Base-by-base conservation (phyloP, 2,329 filamentous ascomycete genomes). In the Hymenoscyphus albidus region DNA sequence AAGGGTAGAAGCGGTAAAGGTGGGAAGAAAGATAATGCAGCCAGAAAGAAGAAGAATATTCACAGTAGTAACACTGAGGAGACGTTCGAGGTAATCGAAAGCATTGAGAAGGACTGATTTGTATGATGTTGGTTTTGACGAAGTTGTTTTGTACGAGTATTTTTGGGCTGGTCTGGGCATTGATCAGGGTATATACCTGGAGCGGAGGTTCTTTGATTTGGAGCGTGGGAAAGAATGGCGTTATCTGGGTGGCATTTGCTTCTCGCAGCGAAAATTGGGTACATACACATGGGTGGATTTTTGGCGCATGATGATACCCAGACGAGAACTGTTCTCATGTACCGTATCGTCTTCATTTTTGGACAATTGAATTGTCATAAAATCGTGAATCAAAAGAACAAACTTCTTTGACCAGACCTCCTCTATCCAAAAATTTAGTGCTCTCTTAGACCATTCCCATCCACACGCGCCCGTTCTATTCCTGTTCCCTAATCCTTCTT, bases 401-500 rank as follows among this genome's bases (percentile, higher is more conserved):
- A 35, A 35, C 32, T 35, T 35, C 32, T 35, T 35, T 35, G 5
- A 35, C 7, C 32, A 35, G 7, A 35, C 32, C 32, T 35, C 32
- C 32, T 35, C 32, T 35, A 35, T 35, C 32, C 32, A 35, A 9
- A 1, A 5, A 5, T 35, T 35, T 35, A 5, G 32, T 35, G 32
- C 32, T 35, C 32, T 35, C 5, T 5, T 35, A 6, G 9, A 13
- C 35, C 6, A 6, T 31, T 32, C 51, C n/a, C n/a, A 27, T 55
- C 18, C 31, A 16, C 27, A 35, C 5, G 13, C 27, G 48, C 5
- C 62, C 32, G 10, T 39, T 18, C 56, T 58, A 42, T 63, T 57
- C 69, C 16, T 81, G 81, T 79, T 88, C 88, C 79, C 85, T 83
- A 71, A 18, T 81, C 81, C 79, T 88, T 88, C 79, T 85, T 83